These are phyloP conservation scores for Endotrypanum monterogeii DNA, from an alignment of 208 protist genomes.

Conservation along the genomic window DNA sequence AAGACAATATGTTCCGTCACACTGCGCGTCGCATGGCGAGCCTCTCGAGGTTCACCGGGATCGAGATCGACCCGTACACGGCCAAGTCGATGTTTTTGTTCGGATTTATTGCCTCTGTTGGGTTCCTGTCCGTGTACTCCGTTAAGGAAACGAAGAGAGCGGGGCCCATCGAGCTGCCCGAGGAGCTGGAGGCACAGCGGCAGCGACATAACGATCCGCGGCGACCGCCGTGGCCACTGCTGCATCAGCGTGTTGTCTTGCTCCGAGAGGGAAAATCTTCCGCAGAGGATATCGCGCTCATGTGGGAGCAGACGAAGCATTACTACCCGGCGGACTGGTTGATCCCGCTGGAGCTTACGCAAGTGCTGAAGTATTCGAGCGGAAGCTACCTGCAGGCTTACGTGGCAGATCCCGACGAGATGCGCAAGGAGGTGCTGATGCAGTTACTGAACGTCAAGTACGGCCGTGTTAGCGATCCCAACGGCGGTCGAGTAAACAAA, in stretches of 20 bases:
- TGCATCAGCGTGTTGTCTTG: constrained; percentile 81
- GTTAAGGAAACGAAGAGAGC: constrained; percentile 85
- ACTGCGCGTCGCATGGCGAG: constrained; percentile 49
- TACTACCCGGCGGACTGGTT: constrained; percentile 90
- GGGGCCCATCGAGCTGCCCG: constrained; percentile 72
- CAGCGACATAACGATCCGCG: constrained; percentile 73
- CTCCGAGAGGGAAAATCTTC: constrained; percentile 75
- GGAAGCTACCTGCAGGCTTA: constrained; percentile 79
- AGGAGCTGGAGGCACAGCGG: constrained; percentile 66
- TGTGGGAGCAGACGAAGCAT: constrained; percentile 85
- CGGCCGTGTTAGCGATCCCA: constrained; percentile 65
- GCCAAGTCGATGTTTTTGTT: constrained; percentile 82
- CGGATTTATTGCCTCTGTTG: constrained; percentile 71
- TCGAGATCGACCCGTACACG: constrained; percentile 81
- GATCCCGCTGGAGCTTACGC: constrained; percentile 82
- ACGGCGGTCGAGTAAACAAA: constrained; percentile 66
- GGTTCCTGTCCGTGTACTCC: constrained; percentile 70
- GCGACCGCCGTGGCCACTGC: constrained; percentile 82
- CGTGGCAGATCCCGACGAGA: constrained; percentile 76
- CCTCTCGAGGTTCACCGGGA: constrained; percentile 54
- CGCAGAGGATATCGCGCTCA: constrained; percentile 71
- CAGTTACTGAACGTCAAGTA: constrained; percentile 86
- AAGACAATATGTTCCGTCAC: constrained; percentile 49
- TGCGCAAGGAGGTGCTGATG: constrained; percentile 83
- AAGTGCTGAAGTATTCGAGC: constrained; percentile 86